Evolutionary conservation across 306 rosid genomes (phyloP).

Genomic region (Luffa aegyptiaca): DNA sequence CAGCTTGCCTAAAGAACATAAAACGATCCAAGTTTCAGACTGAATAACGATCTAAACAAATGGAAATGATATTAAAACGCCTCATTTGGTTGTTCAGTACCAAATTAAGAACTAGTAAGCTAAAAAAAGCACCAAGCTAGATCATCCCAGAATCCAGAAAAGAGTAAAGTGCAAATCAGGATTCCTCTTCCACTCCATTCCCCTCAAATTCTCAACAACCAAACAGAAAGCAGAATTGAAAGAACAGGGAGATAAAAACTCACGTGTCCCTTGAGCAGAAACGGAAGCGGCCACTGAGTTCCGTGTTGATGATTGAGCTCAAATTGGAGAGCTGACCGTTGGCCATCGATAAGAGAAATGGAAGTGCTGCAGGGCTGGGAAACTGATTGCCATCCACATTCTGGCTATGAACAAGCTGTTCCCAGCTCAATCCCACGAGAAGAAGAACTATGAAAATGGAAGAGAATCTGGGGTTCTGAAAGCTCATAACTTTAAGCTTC

Average conservation of each 20-base stretch:
- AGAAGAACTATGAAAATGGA: constrained; percentile 8
- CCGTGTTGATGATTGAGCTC: constrained; percentile 40
- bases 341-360: constrained; percentile 48
- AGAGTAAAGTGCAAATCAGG: neutral
- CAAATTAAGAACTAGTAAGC: neutral
- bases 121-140: neutral
- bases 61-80: no score
- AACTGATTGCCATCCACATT: constrained; percentile 36
- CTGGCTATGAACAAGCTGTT: constrained; percentile 35
- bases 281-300: constrained; percentile 37
- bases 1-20: constrained; percentile 56
- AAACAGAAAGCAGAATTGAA: neutral
- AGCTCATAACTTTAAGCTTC: constrained; percentile 17
- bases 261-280: constrained; percentile 79
- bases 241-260: constrained; percentile 14
- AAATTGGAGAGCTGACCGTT: constrained; percentile 53
- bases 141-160: neutral
- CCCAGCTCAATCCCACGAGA: constrained; percentile 31
- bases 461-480: constrained; percentile 8
- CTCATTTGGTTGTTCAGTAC: neutral
- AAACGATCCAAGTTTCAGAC: constrained; percentile 4
- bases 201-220: neutral
- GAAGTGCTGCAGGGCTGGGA: constrained; percentile 56
- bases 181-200: neutral
- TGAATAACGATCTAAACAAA: neutral